Evolutionary conservation across 352 stramenopile species (phyloP).

Genomic region (Lagenidium sp.): DNA sequence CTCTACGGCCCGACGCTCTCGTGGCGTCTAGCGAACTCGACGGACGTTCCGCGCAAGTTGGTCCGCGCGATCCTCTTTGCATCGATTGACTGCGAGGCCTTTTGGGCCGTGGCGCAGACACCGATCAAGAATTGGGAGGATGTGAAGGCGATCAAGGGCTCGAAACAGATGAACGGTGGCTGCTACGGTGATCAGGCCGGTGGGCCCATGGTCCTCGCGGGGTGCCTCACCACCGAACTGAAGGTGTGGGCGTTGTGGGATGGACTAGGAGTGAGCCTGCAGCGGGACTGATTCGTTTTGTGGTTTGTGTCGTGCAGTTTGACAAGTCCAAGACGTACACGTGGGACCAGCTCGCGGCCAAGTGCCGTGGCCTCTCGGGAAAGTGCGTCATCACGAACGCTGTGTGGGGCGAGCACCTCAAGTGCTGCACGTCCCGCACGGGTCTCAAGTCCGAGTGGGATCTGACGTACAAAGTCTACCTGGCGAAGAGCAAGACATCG

Average conservation of each 20-base stretch:
- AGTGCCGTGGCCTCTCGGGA: conserved; percentile 67
- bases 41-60: conserved; percentile 31
- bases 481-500: conserved; percentile 26
- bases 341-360: conserved; percentile 75
- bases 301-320: conserved; percentile 19
- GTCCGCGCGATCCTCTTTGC: conserved; percentile 64
- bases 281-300: neutral
- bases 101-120: conserved; percentile 76
- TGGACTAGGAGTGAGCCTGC: neutral
- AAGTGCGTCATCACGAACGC: conserved; percentile 82
- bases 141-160: conserved; percentile 58
- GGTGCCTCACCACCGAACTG: conserved; percentile 68
- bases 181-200: conserved; percentile 66
- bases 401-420: conserved; percentile 73
- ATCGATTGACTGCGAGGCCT: conserved; percentile 78
- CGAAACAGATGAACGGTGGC: conserved; percentile 78
- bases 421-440: conserved; percentile 60
- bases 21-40: conserved; percentile 66
- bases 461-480: conserved; percentile 62
- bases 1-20: conserved; percentile 75
- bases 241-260: conserved; percentile 16
- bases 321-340: conserved; percentile 78
- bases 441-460: conserved; percentile 63
- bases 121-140: conserved; percentile 68
- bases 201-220: conserved; percentile 61